Evolutionary conservation across 169 alveolate genomes (phyloP), one percentile per base, ranked within the genome.

Genomic region (Plasmodium billcollinsi): DNA sequence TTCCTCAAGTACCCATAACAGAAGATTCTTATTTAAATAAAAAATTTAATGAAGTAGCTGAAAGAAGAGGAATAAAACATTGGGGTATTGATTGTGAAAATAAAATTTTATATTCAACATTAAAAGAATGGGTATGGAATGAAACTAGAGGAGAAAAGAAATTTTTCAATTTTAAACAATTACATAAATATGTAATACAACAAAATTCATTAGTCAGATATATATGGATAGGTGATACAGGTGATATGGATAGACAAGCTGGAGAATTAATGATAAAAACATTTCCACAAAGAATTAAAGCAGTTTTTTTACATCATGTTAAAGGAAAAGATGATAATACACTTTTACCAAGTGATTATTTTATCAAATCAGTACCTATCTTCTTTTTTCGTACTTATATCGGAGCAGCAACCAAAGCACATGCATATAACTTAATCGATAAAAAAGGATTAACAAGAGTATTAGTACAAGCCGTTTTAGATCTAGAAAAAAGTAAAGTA

Each of bases 171-270:
- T 95, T 95, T 70, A 89, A 93, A n/a, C 95, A 94, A 26, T 88
- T 95, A 6, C 95, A 91, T 62, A 88, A 93, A 52, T 92, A 88
- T 47, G 95, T 95, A 7, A 58, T 93, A 11, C 93, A 88, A 47
- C 95, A 94, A 21, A 93, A 91, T 88, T 52, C 92, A 0, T 71
- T 88, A 24, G 96, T 94, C 5, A 63, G 97, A 59, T 95, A 88
- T 78, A 93, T 95, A 43, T 95, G 97, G 97, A 95, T 95, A 7
- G 97, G 97, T 2, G 97, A 95, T 83, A 95, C 97, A 3, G 97
- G 97, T 0, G 97, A 95, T 80, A 94, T 88, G 95, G 97, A 95
- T 29, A 89, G 90, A 2, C 95, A 95, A 80, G 97, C 97, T 0
- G 97, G 97, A 1, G 97, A 95, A 67, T 72, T 95, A 95, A 95